phyloP scores from a whole-genome alignment of 306 rosid species.

The Cucumis melo region DNA sequence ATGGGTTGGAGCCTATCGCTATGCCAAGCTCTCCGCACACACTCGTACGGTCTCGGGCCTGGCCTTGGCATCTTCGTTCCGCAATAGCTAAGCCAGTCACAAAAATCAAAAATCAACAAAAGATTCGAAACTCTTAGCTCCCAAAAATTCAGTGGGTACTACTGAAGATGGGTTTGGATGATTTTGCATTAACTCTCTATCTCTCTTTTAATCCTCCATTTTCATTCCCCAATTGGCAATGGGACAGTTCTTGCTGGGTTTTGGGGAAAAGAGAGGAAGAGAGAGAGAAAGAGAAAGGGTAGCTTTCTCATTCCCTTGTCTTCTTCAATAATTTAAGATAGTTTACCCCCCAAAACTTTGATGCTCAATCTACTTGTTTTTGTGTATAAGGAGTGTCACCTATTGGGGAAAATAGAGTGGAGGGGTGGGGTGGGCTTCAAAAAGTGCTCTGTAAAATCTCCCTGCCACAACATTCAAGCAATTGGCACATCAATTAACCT shows the following conservation, averaged over 20 bases:
- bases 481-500: conserved; percentile 8
- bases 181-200: conserved; percentile 11
- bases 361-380: conserved; percentile 28
- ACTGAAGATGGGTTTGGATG: conserved; percentile 39
- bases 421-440: conserved; percentile 39
- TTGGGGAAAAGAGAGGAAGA: conserved; percentile 15
- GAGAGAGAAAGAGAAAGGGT: conserved; percentile 20
- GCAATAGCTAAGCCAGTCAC: background rate
- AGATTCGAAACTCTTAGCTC: conserved; percentile 11
- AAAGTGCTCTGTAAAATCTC: conserved; percentile 21
- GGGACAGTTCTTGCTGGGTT: conserved; percentile 39
- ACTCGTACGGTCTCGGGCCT: conserved; percentile 99
- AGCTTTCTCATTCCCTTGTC: conserved; percentile 41
- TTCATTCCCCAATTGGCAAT: conserved; percentile 35
- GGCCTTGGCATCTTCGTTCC: conserved; percentile 86
- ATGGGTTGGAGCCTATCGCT: conserved; percentile 92
- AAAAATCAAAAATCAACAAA: conserved; percentile 10
- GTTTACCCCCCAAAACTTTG: conserved; percentile 24
- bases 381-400: conserved; percentile 15
- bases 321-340: conserved; percentile 35
- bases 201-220: conserved; percentile 12
- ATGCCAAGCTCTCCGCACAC: conserved; percentile 97
- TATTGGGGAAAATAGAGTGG: conserved; percentile 27
- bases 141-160: background rate
- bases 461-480: conserved; percentile 9